Evolutionary conservation across 345 rosid species (phyloP).

Genomic region (Cardamine chenopodiifolia): DNA sequence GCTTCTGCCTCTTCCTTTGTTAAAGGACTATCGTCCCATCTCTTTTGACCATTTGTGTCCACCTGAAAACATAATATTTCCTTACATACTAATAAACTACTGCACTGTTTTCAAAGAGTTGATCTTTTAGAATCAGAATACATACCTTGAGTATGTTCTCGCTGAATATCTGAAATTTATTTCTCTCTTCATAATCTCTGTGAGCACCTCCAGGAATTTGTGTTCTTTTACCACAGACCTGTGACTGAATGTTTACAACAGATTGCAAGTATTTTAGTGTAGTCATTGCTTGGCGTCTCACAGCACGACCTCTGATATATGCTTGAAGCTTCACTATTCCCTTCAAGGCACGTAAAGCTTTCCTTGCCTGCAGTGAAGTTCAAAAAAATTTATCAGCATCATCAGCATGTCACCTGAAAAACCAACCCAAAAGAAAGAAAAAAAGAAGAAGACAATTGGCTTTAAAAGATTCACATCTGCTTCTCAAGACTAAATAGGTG

Average conservation of each 20-base stretch:
- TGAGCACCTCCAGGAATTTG: conserved; percentile 45
- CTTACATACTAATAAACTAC: conserved; percentile 3
- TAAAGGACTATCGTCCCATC: conserved; percentile 85
- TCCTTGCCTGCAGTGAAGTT: conserved; percentile 66
- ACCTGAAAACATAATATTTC: conserved; percentile 50
- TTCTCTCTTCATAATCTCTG: conserved; percentile 48
- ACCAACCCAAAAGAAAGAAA: neutral
- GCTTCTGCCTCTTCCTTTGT: conserved; percentile 80
- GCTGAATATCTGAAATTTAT: conserved; percentile 49
- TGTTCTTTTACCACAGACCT: conserved; percentile 59
- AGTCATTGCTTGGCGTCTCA: conserved; percentile 79
- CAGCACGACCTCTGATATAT: conserved; percentile 71
- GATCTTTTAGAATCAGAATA: neutral
- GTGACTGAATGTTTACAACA: conserved; percentile 76
- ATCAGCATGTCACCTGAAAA: neutral
- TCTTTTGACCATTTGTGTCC: conserved; percentile 61
- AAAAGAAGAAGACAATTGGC: neutral
- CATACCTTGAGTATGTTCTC: conserved; percentile 63
- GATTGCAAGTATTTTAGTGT: conserved; percentile 87
- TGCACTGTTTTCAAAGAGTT: neutral
- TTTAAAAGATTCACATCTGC: neutral
- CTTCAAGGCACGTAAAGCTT: conserved; percentile 84
- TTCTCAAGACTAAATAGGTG: conserved; percentile 1
- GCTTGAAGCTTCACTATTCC: conserved; percentile 97
- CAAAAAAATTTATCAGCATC: neutral